Base-by-base conservation (phyloP, 1,139 yeast genomes). In the Diutina sp. region DNA sequence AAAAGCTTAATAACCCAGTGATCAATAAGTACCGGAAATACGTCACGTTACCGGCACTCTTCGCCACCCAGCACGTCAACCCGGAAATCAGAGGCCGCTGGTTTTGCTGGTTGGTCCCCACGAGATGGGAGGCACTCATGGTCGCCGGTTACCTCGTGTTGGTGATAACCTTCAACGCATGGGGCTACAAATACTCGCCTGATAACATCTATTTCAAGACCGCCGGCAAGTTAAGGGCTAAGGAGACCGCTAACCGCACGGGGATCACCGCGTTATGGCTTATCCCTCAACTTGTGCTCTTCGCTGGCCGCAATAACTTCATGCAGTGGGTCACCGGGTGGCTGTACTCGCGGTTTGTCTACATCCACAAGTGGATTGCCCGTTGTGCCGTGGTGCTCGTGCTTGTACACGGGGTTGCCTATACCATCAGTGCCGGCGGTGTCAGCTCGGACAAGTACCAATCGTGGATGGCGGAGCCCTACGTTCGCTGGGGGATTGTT, bases 401-500 rank as follows among this genome's bases (percentile, higher is more conserved):
- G 7, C 65, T 74, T 45, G 67, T 82, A 47, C 90, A 85, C 63
- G 74, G 81, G 14, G 75, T 78, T 35, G 80, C 84, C 21, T 69
- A 74, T 72, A 72, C 75, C 18, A 66, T 58, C 60, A 72, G 71
- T 60, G 76, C 73, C 61, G 65, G 62, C 53, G 71, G 67, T 44
- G 51, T 67, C 51, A 74, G 73, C 18, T 14, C 25, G 12, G 32
- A 30, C 6, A 73, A 72, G 57, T 74, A 69, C 60, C 61, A 64
- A 5, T 55, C 65, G 1, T 76, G 85, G 68, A 69, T 74, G 54
- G 64, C 63, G 3, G 58, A 68, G 47, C 67, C 65, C 6, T 80
- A 76, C 66, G 78, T 72, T 60, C 69, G 73, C 61, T 80, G 83
- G 74, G 95, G 95, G 57, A 69, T 74, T 57, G 77, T 76, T 55